Evolutionary conservation across 129 eudicot genomes (phyloP), one percentile per base, ranked within the genome.

Genomic region (Calendula officinalis): DNA sequence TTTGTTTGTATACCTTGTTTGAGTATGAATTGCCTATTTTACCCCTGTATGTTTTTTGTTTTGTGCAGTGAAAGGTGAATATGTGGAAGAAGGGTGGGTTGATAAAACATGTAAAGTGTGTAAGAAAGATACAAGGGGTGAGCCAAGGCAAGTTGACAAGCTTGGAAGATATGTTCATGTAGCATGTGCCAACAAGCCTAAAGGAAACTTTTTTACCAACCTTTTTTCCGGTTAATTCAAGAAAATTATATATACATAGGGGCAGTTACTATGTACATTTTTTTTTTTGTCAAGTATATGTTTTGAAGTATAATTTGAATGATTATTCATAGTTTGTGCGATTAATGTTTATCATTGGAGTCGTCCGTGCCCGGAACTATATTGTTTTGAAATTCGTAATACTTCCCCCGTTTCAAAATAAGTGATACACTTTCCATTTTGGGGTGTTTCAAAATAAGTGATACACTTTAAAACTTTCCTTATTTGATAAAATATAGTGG

Each of bases 81-180:
- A 92, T 48, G 96, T 92, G 36, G 98, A 92, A 74, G 98, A 92
- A 72, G 99, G 99, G 16, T 92, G 99, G 99, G 91, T 92, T 27
- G 99, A 92, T 81, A 92, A 88, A 69, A 92, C 99, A 13, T 92
- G 96, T 80, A 92, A 83, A 76, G 81, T 92, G 11, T 92, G 98
- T 87, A 92, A 85, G 79, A 88, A 88, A 74, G 98, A 92, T 60
- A 92, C 98, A 8, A 77, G 66, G 42, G 89, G 89, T 7, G 96
- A 88, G 47, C 49, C 95, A 64, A 85, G 99, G 73, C 99, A 92
- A 75, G 77, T 76, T 27, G 99, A 92, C 70, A 81, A 74, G 74
- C 59, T 80, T 12, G 99, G 99, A 32, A 79, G 96, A 85, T 92
- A 92, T 51, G 87, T 74, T 64, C 99, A 92, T 51, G 85, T 86